Evolutionary conservation across 148 eudicot species (phyloP), one percentile per base, ranked within the genome.

Genomic region (Cornus suecica): DNA sequence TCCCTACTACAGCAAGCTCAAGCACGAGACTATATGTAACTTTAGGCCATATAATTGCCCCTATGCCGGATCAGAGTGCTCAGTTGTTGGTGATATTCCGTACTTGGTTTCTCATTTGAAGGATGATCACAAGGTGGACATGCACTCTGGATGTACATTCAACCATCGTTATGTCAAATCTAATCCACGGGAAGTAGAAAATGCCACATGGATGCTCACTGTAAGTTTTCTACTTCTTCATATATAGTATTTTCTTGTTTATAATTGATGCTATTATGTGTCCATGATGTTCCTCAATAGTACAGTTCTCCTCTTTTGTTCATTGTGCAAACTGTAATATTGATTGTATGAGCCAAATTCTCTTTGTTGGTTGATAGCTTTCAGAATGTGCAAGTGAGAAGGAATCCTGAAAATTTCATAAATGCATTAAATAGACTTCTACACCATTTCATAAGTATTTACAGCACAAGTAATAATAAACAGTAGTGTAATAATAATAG

Each of bases 121-220:
- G 77, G 97, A 92, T 74, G 91, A 92, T 69, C 97, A 92, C 83
- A 92, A 92, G 78, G 97, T 92, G 22, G 97, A 92, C 72, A 92
- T 92, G 97, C 94, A 92, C 78, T 87, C 94, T 60, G 97, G 97
- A 66, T 90, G 91, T 80, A 92, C 97, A 25, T 92, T 92, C 75
- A 92, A 92, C 75, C 97, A 92, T 79, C 94, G 97, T 42, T 92
- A 92, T 71, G 97, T 92, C 71, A 92, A 92, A 76, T 92, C 97
- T 51, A 92, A 92, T 87, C 97, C 97, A 15, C 90, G 91, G 71
- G 97, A 92, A 78, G 97, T 92, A 69, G 97, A 92, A 78, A 92
- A 92, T 77, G 97, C 97, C 26, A 92, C 97, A 15, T 92, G 97
- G 97, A 92, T 92, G 97, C 83, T 92, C 30, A 92, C 97, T 63